Percentiles rank a stretch among this genome's conserved stretches.
Evolutionary conservation across 371 early-diverging fungal genomes (phyloP).

Genomic region (Mucor velutinosus): DNA sequence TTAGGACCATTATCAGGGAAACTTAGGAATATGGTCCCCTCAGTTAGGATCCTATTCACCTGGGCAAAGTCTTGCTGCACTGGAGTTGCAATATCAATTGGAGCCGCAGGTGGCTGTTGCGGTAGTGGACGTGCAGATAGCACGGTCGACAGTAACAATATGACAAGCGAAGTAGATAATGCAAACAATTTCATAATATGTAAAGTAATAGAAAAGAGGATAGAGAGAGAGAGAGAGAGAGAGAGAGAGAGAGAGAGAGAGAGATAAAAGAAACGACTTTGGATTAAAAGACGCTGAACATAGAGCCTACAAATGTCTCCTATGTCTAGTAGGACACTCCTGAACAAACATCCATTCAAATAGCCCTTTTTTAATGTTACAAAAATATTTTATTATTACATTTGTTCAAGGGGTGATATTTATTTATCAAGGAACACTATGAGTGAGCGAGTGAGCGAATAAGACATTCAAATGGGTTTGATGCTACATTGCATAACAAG

Average conservation of each 20-base stretch:
- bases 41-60: neutral
- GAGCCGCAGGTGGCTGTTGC: neutral
- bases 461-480: neutral
- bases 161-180: neutral
- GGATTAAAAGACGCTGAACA: neutral
- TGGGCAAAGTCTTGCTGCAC: neutral
- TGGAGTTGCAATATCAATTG: neutral
- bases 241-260: neutral
- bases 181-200: neutral
- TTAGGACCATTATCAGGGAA: slow-evolving; percentile 2
- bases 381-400: slow-evolving; percentile 1
- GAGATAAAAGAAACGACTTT: neutral
- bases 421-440: neutral
- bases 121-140: neutral
- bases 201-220: neutral
- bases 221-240: neutral
- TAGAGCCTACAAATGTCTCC: neutral
- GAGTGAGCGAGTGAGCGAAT: neutral
- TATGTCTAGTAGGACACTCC: neutral
- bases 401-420: neutral
- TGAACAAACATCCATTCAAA: neutral
- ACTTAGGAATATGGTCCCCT: neutral
- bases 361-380: neutral
- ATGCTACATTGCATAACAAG: neutral
- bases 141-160: neutral